These are phyloP conservation scores for Gaultheria prostrata DNA, from an alignment of 148 eudicot species.

Conservation along the genomic window DNA sequence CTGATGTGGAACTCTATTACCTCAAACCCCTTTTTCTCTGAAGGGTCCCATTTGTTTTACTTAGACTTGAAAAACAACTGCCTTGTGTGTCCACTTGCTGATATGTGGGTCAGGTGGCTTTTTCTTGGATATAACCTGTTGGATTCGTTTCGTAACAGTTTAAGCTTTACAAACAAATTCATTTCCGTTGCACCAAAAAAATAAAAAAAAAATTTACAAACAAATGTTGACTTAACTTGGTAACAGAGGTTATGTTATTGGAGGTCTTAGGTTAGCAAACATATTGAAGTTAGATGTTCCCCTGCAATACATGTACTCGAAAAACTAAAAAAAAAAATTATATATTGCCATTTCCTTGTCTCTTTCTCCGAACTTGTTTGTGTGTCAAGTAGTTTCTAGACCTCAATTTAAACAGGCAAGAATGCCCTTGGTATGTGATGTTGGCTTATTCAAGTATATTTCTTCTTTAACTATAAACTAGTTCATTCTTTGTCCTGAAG, in stretches of 20 bases:
- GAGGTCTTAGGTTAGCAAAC: not conserved
- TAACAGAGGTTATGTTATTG: not conserved
- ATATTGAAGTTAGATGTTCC: not conserved
- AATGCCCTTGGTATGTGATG: not conserved
- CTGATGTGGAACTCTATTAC: not conserved
- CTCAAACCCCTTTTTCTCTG: not conserved
- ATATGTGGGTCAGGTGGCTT: not conserved
- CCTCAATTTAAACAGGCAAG: not conserved
- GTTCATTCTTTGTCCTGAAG: not conserved
- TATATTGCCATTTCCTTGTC: not conserved
- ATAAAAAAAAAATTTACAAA: too few species aligned
- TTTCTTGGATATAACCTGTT: not conserved
- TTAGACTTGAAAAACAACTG: not conserved
- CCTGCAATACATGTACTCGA: not conserved
- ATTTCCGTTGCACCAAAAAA: too few species aligned
- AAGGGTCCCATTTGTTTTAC: slow-evolving; percentile 9
- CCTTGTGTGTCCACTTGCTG: not conserved
- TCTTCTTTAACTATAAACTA: not conserved
- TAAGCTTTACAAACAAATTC: not conserved
- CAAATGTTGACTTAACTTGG: not conserved
- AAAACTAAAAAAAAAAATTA: not conserved
- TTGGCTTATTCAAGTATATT: not conserved
- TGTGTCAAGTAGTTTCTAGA: not conserved
- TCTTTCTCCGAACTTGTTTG: not conserved
- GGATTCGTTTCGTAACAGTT: not conserved